Evolutionary conservation across 176 grass and related monocot genomes (phyloP).

Genomic region (Hyparrhenia diplandra): DNA sequence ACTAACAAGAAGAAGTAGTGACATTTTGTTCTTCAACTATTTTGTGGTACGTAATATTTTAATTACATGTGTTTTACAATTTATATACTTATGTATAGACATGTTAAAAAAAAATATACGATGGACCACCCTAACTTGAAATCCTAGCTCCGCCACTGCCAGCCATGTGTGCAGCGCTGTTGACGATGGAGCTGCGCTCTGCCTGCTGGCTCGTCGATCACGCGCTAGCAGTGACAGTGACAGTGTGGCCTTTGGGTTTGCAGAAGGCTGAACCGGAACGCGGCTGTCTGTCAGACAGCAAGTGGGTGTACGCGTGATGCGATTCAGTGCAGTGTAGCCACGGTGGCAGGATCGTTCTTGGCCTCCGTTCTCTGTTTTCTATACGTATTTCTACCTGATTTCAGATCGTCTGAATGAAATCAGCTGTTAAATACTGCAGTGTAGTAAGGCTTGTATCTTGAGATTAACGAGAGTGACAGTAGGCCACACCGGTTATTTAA

Average conservation of each 20-base stretch:
- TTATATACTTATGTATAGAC: too few species aligned
- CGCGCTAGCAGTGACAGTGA: neutral
- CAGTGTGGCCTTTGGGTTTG: neutral
- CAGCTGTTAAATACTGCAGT: neutral
- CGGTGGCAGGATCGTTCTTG: slow-evolving; percentile 20
- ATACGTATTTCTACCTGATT: neutral
- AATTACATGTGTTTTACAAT: too few species aligned
- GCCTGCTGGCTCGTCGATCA: neutral
- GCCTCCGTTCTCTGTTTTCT: slow-evolving; percentile 13
- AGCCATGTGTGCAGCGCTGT: neutral
- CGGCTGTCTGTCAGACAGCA: neutral
- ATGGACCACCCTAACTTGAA: too few species aligned
- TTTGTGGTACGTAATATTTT: too few species aligned
- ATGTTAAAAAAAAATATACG: too few species aligned
- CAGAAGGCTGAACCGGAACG: too few species aligned
- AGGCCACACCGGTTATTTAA: too few species aligned
- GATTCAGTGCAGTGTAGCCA: neutral
- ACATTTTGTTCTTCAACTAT: too few species aligned
- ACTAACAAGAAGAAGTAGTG: too few species aligned
- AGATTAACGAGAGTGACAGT: neutral
- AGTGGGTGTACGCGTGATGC: neutral
- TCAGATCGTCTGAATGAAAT: neutral
- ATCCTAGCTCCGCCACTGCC: too few species aligned
- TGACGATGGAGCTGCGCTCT: neutral
- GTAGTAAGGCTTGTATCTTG: neutral